phyloP scores from a whole-genome alignment of 1,284 basidiomycete genomes.

The Agroathelia rolfsii region DNA sequence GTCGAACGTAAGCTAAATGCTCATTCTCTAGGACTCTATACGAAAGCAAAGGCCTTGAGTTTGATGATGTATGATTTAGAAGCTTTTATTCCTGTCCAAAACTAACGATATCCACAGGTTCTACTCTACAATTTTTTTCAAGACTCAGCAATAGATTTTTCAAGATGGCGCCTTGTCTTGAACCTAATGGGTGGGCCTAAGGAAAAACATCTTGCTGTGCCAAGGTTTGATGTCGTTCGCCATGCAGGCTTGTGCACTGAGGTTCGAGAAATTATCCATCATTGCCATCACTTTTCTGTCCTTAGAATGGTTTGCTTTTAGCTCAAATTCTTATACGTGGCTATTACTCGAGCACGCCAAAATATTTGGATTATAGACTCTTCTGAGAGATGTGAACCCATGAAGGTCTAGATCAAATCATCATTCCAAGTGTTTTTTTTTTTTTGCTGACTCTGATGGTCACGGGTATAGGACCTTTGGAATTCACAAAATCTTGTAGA shows the following conservation, averaged over 20 bases:
- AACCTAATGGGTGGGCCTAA: constrained; percentile 25
- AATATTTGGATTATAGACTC: constrained; percentile 60
- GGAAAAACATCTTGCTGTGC: constrained; percentile 21
- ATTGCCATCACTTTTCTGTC: constrained; percentile 2
- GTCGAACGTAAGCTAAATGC: constrained; percentile 2
- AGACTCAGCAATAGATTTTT: constrained; percentile 40
- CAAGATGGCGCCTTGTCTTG: constrained; percentile 55
- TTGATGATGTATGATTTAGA: constrained; percentile 44
- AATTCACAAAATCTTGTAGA: constrained; percentile 30
- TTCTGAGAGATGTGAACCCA: constrained; percentile 44
- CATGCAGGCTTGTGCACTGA: constrained; percentile 54
- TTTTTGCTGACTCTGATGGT: not conserved
- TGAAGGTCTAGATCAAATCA: constrained; percentile 36
- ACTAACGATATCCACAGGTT: constrained; percentile 32
- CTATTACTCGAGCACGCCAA: constrained; percentile 57
- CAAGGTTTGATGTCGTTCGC: constrained; percentile 39
- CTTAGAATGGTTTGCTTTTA: constrained; percentile 17
- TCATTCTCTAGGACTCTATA: constrained; percentile 46
- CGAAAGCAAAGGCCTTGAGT: constrained; percentile 68
- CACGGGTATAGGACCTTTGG: constrained; percentile 36
- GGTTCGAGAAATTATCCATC: constrained; percentile 22
- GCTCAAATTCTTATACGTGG: constrained; percentile 63
- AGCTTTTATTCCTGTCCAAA: not conserved
- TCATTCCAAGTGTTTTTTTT: not conserved
- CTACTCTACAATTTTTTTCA: constrained; percentile 64